Conservation (phyloP, 2,329 filamentous ascomycete species). For the Cladosporium colombiae region DNA sequence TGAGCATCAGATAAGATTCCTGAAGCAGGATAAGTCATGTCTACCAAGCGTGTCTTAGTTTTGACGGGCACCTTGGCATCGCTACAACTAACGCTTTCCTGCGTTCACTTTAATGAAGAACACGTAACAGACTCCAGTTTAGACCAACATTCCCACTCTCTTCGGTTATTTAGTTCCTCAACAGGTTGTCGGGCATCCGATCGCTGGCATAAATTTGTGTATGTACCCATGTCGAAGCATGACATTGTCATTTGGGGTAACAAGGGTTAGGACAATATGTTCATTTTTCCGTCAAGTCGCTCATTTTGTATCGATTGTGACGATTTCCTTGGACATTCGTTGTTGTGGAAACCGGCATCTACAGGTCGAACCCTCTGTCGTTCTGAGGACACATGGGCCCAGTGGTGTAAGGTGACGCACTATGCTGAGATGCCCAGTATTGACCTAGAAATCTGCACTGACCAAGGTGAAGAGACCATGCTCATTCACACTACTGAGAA, state of each 20-base stretch:
- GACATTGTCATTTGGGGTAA: background rate
- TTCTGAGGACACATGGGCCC: too few relatives aligned
- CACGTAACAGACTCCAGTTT: background rate
- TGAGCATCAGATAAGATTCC: slow-evolving; percentile 10
- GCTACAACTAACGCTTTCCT: background rate
- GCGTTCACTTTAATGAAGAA: background rate
- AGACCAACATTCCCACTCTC: background rate
- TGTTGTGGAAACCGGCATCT: too few relatives aligned
- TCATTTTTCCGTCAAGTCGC: background rate
- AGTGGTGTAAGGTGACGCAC: too few relatives aligned
- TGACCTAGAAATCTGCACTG: too few relatives aligned
- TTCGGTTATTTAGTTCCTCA: background rate
- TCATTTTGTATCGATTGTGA: too few relatives aligned
- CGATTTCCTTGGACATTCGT: too few relatives aligned
- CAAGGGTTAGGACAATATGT: background rate
- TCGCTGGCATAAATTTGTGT: too few relatives aligned
- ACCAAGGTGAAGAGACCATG: too few relatives aligned
- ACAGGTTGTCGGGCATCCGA: background rate
- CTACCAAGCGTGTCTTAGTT: background rate
- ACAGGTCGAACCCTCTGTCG: too few relatives aligned
- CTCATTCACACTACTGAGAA: too few relatives aligned
- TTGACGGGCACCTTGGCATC: background rate
- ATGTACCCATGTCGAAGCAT: background rate
- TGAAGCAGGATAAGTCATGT: background rate
- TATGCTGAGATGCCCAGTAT: too few relatives aligned